Conservation (phyloP, 805 yeast genomes). For the Jamesozyma lodderae region DNA sequence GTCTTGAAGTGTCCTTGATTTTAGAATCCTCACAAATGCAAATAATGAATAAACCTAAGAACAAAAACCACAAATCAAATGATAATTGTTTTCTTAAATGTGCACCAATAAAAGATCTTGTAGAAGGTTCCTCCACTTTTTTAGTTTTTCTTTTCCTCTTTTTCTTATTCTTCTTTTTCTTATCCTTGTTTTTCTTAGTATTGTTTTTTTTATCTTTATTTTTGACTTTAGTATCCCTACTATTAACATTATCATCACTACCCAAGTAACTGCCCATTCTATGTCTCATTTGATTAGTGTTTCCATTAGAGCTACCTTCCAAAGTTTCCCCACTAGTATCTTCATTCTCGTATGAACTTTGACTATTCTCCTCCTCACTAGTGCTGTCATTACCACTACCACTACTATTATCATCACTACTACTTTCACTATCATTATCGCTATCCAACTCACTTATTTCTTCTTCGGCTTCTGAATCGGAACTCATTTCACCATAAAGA, state of each 20-base stretch:
- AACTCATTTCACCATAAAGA: slow-evolving; percentile 44
- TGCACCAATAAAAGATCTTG: slow-evolving; percentile 60
- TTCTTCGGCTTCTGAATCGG: slow-evolving; percentile 21
- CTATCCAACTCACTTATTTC: slow-evolving; percentile 12
- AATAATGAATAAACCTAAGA: slow-evolving; percentile 74
- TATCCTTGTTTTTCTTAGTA: slow-evolving; percentile 6
- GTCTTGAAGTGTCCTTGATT: slow-evolving; percentile 36
- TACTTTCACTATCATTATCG: slow-evolving; percentile 7
- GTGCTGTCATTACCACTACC: slow-evolving; percentile 4
- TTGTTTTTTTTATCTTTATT: slow-evolving; percentile 9
- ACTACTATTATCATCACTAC: neutral
- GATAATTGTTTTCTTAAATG: slow-evolving; percentile 89
- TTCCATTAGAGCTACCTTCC: slow-evolving; percentile 1
- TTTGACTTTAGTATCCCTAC: slow-evolving; percentile 7
- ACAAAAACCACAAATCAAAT: slow-evolving; percentile 89
- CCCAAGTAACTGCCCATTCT: no score
- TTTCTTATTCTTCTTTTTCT: slow-evolving; percentile 6
- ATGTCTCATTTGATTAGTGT: no score
- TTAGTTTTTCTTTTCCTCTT: slow-evolving; percentile 27
- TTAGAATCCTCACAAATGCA: slow-evolving; percentile 77
- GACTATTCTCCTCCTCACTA: slow-evolving; percentile 4
- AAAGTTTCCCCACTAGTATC: slow-evolving; percentile 4
- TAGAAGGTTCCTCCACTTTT: slow-evolving; percentile 1
- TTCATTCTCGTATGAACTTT: slow-evolving; percentile 2
- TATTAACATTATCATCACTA: neutral